Percentiles rank a stretch among this genome's conserved stretches.
Conservation (phyloP, 1,284 basidiomycete genomes). For the Puccinia hordei region DNA sequence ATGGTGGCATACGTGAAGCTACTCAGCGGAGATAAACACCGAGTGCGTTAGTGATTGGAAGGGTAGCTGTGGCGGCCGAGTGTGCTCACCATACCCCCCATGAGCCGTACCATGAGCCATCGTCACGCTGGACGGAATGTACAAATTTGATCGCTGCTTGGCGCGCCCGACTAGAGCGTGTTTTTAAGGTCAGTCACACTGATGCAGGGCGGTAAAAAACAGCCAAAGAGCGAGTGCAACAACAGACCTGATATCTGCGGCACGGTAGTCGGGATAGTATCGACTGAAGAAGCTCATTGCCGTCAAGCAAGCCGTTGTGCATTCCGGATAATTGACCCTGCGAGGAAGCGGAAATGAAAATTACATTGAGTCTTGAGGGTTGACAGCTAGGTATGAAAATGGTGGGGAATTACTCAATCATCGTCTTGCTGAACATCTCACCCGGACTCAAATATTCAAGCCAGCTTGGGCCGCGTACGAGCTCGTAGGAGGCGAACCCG, state of each 20-base stretch:
- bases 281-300: conserved; percentile 80
- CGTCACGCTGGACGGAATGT: conserved; percentile 74
- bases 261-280: conserved; percentile 77
- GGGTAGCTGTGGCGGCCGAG: conserved; percentile 30
- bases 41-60: conserved; percentile 61
- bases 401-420: conserved; percentile 32
- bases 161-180: conserved; percentile 66
- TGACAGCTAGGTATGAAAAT: neutral
- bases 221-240: neutral
- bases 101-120: conserved; percentile 94
- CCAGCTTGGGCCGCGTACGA: conserved; percentile 76
- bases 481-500: conserved; percentile 92
- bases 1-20: conserved; percentile 72
- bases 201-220: neutral
- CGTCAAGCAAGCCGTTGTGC: conserved; percentile 87
- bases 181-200: neutral
- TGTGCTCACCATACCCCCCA: conserved; percentile 64
- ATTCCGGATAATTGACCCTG: conserved; percentile 77
- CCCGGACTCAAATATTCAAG: conserved; percentile 86
- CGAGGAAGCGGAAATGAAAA: neutral
- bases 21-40: conserved; percentile 58
- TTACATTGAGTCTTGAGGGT: neutral
- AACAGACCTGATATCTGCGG: conserved; percentile 74
- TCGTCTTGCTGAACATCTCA: conserved; percentile 70
- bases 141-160: conserved; percentile 76